Evolutionary conservation across 78 protist species (phyloP), one percentile per base, ranked within the genome.

Genomic region (Emiliania huxleyi): DNA sequence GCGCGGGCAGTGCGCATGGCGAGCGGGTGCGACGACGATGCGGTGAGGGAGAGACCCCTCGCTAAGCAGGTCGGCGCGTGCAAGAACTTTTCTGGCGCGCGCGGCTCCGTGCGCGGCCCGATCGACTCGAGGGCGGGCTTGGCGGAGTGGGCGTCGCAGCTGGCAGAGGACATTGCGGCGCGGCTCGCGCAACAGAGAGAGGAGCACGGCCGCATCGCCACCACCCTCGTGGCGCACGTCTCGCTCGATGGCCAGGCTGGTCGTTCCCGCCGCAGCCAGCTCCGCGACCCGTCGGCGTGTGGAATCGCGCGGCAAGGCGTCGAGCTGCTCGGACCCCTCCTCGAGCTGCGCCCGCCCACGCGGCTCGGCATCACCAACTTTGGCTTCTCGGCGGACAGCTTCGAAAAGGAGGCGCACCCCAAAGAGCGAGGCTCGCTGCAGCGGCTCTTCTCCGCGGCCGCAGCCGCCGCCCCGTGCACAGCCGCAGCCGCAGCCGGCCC

Each of bases 31-130:
- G 85, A 77, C 46, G 48, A 37, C 46, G 46, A 11, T 3, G 25
- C 46, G 26, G 85, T 77, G 37, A 11, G 23, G 46, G 85, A 77
- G 48, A 45, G 85, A 2, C 44, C 19, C 26, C 85, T 77, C n/a
- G n/a, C 85, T 0, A 77, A 77, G 85, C 85, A 77, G 85, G 85
- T 77, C n/a, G 44, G 48, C 48, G 6, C 85, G 46, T 77, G 46
- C n/a, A 77, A 77, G 46, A 40, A 40, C 29, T 77, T 77, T 19
- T 1, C 33, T 11, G 85, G 85, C 48, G 2, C 48, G 33, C 85
- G 85, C 46, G 48, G n/a, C 6, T 11, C 48, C 29, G 85, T 48
- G 44, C 42, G 85, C 12, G 85, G 48, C 8, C 85, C 85, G 44
- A 3, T 77, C 85, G 85, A 77, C 85, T 40, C 85, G 23, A 45